phyloP scores from a whole-genome alignment of 257 asterid species.

The Ilex asprella region DNA sequence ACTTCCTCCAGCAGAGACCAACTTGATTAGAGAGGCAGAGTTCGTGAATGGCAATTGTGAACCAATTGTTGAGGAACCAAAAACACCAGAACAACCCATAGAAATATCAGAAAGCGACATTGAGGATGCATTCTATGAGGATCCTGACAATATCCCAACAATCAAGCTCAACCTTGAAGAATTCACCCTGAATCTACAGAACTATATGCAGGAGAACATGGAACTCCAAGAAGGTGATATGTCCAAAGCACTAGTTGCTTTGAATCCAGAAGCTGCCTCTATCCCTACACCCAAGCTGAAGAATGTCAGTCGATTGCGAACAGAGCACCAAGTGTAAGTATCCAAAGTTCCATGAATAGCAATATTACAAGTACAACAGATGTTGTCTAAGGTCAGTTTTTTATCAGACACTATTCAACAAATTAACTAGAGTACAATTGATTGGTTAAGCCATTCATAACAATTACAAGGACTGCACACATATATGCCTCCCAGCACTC shows the following conservation, averaged over 20 bases:
- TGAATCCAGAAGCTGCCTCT: conserved; percentile 66
- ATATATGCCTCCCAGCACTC: too few species aligned
- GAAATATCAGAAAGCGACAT: conserved; percentile 61
- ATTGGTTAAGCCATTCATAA: too few species aligned
- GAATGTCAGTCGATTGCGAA: conserved; percentile 68
- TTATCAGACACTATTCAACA: not conserved
- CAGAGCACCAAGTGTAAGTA: conserved; percentile 96
- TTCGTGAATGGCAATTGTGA: conserved; percentile 29
- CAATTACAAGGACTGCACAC: not conserved
- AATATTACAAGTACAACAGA: not conserved
- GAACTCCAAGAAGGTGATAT: conserved; percentile 62
- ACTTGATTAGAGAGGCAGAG: conserved; percentile 24
- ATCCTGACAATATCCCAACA: conserved; percentile 85
- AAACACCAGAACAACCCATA: conserved; percentile 58
- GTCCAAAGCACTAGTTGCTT: conserved; percentile 80
- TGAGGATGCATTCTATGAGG: conserved; percentile 76
- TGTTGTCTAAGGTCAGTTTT: too few species aligned
- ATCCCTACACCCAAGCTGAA: conserved; percentile 78
- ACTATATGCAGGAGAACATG: conserved; percentile 47
- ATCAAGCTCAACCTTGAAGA: conserved; percentile 68
- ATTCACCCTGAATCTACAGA: conserved; percentile 54
- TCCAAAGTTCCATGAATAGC: not conserved
- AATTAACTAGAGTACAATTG: too few species aligned
- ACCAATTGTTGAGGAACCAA: conserved; percentile 80
- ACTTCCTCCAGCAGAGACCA: conserved; percentile 41